A percentile compares a stretch with the other conserved stretches of the same genome.
Conservation (phyloP, 2,329 filamentous ascomycete species). For the Aspergillus glaucus region DNA sequence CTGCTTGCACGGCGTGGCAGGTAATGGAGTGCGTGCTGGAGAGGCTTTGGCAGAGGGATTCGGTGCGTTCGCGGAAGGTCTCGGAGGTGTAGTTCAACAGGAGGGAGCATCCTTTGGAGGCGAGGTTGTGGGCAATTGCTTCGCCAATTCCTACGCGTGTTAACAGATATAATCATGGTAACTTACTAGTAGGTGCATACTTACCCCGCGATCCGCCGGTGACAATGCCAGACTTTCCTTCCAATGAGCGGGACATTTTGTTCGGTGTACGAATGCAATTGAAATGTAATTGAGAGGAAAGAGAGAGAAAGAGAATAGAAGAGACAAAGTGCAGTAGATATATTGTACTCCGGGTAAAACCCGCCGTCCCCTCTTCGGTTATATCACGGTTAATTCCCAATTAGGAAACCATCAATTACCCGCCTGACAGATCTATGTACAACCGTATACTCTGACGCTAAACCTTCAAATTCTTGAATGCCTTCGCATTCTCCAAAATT, state of each 20-base stretch:
- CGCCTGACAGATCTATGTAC: background rate
- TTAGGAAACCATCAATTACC: constrained; percentile 7
- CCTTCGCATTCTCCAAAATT: constrained; percentile 52
- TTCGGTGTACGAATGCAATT: background rate
- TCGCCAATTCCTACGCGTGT: constrained; percentile 62
- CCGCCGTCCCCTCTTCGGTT: no score
- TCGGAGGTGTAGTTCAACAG: constrained; percentile 67
- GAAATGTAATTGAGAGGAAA: background rate
- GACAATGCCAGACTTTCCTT: constrained; percentile 71
- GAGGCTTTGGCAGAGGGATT: constrained; percentile 53
- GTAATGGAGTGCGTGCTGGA: constrained; percentile 52
- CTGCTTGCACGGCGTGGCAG: constrained; percentile 61
- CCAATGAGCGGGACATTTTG: constrained; percentile 39
- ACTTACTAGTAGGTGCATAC: constrained; percentile 4
- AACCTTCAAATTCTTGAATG: constrained; percentile 45
- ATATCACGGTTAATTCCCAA: constrained; percentile 20
- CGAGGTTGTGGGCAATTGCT: constrained; percentile 63
- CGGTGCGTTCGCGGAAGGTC: constrained; percentile 49
- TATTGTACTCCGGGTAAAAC: background rate
- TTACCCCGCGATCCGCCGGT: constrained; percentile 74
- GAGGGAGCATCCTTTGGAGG: constrained; percentile 62
- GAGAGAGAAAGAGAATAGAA: background rate
- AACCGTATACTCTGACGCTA: background rate
- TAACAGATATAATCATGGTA: constrained; percentile 4
- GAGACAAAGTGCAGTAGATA: background rate